phyloP scores from a whole-genome alignment of 1,284 basidiomycete species.

The Cutaneotrichosporon sp. region DNA sequence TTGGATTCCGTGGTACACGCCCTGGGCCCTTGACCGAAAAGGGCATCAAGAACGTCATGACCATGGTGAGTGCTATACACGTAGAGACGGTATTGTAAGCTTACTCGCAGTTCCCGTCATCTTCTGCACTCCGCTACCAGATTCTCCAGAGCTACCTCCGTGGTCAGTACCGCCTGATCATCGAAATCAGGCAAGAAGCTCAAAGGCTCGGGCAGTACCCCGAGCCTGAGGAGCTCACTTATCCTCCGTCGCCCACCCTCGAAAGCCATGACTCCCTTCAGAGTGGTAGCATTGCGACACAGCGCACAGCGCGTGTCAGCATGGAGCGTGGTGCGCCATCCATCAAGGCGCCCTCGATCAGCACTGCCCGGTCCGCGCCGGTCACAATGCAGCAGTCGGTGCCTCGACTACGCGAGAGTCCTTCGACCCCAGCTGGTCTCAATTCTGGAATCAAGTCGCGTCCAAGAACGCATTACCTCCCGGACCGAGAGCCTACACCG shows the following conservation, averaged over 20 bases:
- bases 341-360: slow-evolving; percentile 19
- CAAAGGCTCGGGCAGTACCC: slow-evolving; percentile 36
- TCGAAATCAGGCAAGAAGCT: slow-evolving; percentile 36
- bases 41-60: slow-evolving; percentile 79
- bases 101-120: slow-evolving; percentile 50
- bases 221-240: slow-evolving; percentile 29
- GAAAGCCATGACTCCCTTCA: slow-evolving; percentile 22
- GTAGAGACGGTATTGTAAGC: no score
- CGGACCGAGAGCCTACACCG: slow-evolving; percentile 27
- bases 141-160: slow-evolving; percentile 53
- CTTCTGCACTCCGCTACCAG: slow-evolving; percentile 53
- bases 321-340: slow-evolving; percentile 17
- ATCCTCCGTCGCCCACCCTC: slow-evolving; percentile 18
- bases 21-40: slow-evolving; percentile 71
- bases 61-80: slow-evolving; percentile 74
- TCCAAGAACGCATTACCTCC: slow-evolving; percentile 38
- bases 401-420: slow-evolving; percentile 31
- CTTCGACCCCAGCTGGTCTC: slow-evolving; percentile 39
- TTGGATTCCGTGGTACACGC: slow-evolving; percentile 51
- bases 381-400: slow-evolving; percentile 7
- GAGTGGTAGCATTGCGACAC: background rate
- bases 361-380: slow-evolving; percentile 18
- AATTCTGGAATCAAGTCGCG: slow-evolving; percentile 19
- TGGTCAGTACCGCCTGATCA: slow-evolving; percentile 50
- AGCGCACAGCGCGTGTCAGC: slow-evolving; percentile 3